Evolutionary conservation across 306 rosid species (phyloP).

Genomic region (Quillaja saponaria): DNA sequence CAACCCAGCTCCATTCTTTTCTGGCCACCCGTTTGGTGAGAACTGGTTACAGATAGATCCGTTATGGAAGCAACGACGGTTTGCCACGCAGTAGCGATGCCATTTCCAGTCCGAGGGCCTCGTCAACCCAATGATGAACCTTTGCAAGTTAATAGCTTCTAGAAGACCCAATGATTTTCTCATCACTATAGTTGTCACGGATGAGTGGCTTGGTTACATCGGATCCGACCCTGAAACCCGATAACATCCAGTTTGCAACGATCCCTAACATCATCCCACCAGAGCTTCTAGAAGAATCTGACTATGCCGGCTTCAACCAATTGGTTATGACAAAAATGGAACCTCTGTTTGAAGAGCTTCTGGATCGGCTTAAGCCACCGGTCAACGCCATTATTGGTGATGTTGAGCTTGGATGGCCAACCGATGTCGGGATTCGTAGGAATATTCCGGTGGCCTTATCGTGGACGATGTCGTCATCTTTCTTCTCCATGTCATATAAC

Average conservation of each 20-base stretch:
- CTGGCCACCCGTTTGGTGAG: too few species aligned
- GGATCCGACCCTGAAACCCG: constrained; percentile 11
- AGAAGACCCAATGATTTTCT: constrained; percentile 11
- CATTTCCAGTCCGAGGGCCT: constrained; percentile 48
- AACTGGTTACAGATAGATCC: not conserved
- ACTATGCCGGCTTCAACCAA: constrained; percentile 24
- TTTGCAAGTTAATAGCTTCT: constrained; percentile 38
- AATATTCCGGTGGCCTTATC: constrained; percentile 26
- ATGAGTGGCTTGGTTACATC: constrained; percentile 33
- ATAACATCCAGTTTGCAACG: constrained; percentile 18
- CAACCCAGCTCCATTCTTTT: too few species aligned
- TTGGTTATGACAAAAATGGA: constrained; percentile 32
- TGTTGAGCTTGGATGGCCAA: constrained; percentile 25
- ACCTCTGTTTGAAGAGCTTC: constrained; percentile 25
- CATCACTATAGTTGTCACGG: constrained; percentile 30
- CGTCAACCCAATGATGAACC: constrained; percentile 38
- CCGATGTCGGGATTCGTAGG: constrained; percentile 19
- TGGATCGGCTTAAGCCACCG: constrained; percentile 14
- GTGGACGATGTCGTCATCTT: constrained; percentile 26
- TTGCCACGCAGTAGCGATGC: constrained; percentile 41
- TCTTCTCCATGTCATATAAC: not conserved
- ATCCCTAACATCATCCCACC: constrained; percentile 35
- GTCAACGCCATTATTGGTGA: constrained; percentile 11
- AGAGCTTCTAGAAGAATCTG: constrained; percentile 10
- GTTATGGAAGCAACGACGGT: not conserved